Base-by-base conservation (phyloP, 805 yeast species). In the Schizosaccharomyces cryophilus region DNA sequence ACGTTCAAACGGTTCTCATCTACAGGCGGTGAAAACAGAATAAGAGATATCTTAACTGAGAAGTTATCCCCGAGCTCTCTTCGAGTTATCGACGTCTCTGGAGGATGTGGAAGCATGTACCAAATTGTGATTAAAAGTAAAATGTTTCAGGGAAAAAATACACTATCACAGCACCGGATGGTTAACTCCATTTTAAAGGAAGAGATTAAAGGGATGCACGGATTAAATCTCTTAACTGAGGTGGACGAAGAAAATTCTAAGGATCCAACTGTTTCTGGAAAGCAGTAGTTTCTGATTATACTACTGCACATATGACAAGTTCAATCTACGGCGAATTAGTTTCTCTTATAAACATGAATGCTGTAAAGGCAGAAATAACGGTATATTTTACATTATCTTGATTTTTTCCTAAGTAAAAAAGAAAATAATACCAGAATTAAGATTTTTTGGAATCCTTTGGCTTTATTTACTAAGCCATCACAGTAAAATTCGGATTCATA, bases 31-130 rank as follows among this genome's bases (percentile, higher is more conserved):
- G 58, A 60, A 35, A 29, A 19, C 29, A 24, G 21, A 29, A 26
- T 60, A 17, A 15, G 19, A 21, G 30, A 19, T 13, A 80, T 80
- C 62, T 73, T 88, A 48, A 67, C 75, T 11, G 70, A 74, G 29
- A 77, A 77, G 61, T 78, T 90, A 59, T 65, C 73, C 5, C 96
- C 98, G 1, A 70, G 72, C 38, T 72, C 71, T 42, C 73, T 89
- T 58, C 75, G 77, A 31, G 96, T 90, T 5, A 75, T 77, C 64
- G 97, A 90, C 69, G 81, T 90, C 7, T 83, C 93, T 31, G 97
- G 69, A 21, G 98, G 98, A 0, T 93, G 98, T 72, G 98, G 98
- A 0, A 88, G 96, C 5, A 93, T 93, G 98, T 93, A 87, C 73
- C 87, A 95, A 59, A 90, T 93, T 60, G 73, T 77, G 62, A 79